Base-by-base conservation (phyloP, 2,329 filamentous ascomycete genomes). In the Cladosporium cucumerinum region DNA sequence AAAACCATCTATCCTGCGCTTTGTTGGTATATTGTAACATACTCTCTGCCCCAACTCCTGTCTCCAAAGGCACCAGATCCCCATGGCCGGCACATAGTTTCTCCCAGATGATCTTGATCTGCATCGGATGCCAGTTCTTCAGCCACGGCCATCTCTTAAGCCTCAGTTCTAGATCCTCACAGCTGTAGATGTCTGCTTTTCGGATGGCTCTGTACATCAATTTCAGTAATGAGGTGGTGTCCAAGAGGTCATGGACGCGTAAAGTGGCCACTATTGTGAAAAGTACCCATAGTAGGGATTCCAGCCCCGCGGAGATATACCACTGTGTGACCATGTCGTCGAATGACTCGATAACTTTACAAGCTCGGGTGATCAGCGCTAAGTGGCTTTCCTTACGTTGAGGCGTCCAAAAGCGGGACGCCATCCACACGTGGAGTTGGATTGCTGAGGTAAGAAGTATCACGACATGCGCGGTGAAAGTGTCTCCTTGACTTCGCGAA, bases 281-380 rank as follows among this genome's bases (percentile, higher is more conserved):
- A 5, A 62, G 60, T 1, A 62, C 60, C 60, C 60, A 62, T 1
- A 62, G 18, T 16, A 62, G 49, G 1, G 60, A 62, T 46, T 62
- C 60, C 1, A 62, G 25, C 10, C 60, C 60, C 2, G 60, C 60
- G 7, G 60, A 52, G 10, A 62, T 62, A 36, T 62, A 62, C 60
- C 60, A 62, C 49, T 62, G 60, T 11, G 60, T 62, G 34, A 62
- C 26, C 60, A 62, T 62, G 60, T 62, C 60, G 60, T 62, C 60
- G 18, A 62, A 62, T 25, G 48, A 52, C 23, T 39, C 49, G 49
- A 62, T 55, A 14, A 55, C 49, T 46, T 62, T 36, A 25, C 32
- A 55, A 28, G 60, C 60, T 16, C 49, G 21, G 11, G 32, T 55
- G 32, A 62, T 62, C 25, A 62, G 60, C 18, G 48, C 60, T 5